These are phyloP conservation scores for Kuraishia piskuri DNA, from an alignment of 805 yeast genomes.

Conservation along the genomic window DNA sequence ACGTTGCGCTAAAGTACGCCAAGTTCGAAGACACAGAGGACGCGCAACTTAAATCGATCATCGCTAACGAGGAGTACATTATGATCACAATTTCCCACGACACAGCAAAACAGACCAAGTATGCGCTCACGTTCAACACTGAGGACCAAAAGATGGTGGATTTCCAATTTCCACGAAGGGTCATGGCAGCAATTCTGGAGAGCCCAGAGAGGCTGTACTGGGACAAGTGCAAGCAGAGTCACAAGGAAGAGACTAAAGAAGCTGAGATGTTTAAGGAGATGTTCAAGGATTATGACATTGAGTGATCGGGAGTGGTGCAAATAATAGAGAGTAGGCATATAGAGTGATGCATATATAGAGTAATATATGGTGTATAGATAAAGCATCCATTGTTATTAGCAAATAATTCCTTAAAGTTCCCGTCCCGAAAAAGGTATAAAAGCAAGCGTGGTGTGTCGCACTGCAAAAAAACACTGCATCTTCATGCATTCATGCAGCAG, in stretches of 20 bases:
- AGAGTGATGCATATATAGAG: no score
- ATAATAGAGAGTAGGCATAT: no score
- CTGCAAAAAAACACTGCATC: background rate
- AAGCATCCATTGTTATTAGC: no score
- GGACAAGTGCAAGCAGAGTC: conserved; percentile 66
- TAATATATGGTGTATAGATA: no score
- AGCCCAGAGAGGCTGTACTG: conserved; percentile 60
- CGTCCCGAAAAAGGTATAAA: background rate
- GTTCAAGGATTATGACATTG: conserved; percentile 46
- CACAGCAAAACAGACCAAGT: conserved; percentile 12
- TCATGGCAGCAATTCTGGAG: conserved; percentile 54
- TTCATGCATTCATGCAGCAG: no score
- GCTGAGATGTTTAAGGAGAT: conserved; percentile 51
- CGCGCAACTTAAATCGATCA: conserved; percentile 12
- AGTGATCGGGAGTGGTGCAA: background rate
- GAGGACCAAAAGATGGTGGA: conserved; percentile 35
- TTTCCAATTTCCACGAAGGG: conserved; percentile 78
- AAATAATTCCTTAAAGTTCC: no score
- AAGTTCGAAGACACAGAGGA: conserved; percentile 18
- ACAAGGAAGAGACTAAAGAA: conserved; percentile 53
- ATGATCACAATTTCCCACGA: conserved; percentile 18
- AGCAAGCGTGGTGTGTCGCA: background rate
- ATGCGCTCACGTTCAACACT: conserved; percentile 20
- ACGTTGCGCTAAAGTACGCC: conserved; percentile 30
- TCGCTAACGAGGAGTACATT: conserved; percentile 28